Percentiles rank a stretch among this genome's conserved stretches.
phyloP scores from a whole-genome alignment of 2,329 filamentous ascomycete genomes.

The Penicillium sp. region DNA sequence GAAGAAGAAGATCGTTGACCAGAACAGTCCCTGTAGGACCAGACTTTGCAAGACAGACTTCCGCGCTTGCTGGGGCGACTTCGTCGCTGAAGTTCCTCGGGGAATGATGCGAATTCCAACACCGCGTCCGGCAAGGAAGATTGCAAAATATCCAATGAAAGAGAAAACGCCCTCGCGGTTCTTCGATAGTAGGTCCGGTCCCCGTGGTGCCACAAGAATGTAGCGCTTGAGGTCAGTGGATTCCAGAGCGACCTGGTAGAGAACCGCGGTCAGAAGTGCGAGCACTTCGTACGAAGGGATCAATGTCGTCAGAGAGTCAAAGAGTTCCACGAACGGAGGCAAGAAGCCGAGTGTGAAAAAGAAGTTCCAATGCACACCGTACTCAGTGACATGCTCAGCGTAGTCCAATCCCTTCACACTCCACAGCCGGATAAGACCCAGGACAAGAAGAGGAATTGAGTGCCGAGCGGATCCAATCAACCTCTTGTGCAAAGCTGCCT shows the following conservation, averaged over 20 bases:
- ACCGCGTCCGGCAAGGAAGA: slow-evolving; percentile 87
- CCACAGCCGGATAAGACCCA: slow-evolving; percentile 78
- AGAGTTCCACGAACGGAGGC: slow-evolving; percentile 83
- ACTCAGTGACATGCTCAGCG: slow-evolving; percentile 94
- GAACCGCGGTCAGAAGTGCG: slow-evolving; percentile 65
- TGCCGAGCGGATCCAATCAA: slow-evolving; percentile 71
- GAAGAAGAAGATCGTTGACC: slow-evolving; percentile 70
- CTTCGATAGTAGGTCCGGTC: slow-evolving; percentile 74
- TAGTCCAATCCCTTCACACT: slow-evolving; percentile 95
- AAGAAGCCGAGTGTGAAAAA: slow-evolving; percentile 93
- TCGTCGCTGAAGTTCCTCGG: slow-evolving; percentile 51
- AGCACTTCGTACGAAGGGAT: slow-evolving; percentile 77
- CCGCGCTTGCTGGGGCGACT: slow-evolving; percentile 44
- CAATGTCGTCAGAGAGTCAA: slow-evolving; percentile 69
- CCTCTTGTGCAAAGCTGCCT: slow-evolving; percentile 51
- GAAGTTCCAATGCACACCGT: slow-evolving; percentile 99
- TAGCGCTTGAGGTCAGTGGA: slow-evolving; percentile 77
- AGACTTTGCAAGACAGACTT: slow-evolving; percentile 66
- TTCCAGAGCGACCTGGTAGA: slow-evolving; percentile 76
- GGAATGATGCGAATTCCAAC: slow-evolving; percentile 79
- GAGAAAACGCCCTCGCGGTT: slow-evolving; percentile 97
- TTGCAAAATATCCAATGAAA: slow-evolving; percentile 89
- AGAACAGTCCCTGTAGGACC: slow-evolving; percentile 64
- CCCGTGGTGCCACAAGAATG: slow-evolving; percentile 77
- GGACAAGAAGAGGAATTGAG: slow-evolving; percentile 75